Evolutionary conservation across 169 alveolate genomes (phyloP).

Genomic region (Plasmodium adleri): DNA sequence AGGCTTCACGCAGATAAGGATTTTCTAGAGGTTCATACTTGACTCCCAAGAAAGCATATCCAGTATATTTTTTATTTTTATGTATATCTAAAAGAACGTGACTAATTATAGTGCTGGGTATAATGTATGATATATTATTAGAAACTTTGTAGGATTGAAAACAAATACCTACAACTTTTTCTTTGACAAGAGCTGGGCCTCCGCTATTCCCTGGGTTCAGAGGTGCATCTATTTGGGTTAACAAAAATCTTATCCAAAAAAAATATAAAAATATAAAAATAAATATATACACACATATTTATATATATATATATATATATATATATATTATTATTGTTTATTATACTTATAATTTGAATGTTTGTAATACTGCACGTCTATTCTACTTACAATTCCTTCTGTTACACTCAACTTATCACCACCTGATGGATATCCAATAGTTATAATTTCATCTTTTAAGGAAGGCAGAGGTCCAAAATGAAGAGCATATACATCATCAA

Average conservation of each 20-base stretch:
- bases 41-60: constrained; percentile 87
- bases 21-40: constrained; percentile 86
- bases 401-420: constrained; percentile 92
- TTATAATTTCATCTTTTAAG: constrained; percentile 87
- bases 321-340: neutral
- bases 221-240: constrained; percentile 93
- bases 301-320: neutral
- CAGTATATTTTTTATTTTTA: constrained; percentile 78
- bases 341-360: constrained; percentile 78
- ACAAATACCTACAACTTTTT: constrained; percentile 89
- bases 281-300: neutral
- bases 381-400: constrained; percentile 91
- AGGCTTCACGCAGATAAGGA: constrained; percentile 75
- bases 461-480: constrained; percentile 88
- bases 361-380: constrained; percentile 87
- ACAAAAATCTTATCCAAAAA: constrained; percentile 78
- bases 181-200: constrained; percentile 90
- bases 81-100: constrained; percentile 84
- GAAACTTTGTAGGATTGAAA: constrained; percentile 89
- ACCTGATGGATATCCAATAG: constrained; percentile 92
- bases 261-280: neutral
- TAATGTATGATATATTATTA: constrained; percentile 88
- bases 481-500: constrained; percentile 83
- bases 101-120: constrained; percentile 84
- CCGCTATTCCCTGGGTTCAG: constrained; percentile 93